Conservation (phyloP, 1,284 basidiomycete species). For the Trichosporon ovoides region DNA sequence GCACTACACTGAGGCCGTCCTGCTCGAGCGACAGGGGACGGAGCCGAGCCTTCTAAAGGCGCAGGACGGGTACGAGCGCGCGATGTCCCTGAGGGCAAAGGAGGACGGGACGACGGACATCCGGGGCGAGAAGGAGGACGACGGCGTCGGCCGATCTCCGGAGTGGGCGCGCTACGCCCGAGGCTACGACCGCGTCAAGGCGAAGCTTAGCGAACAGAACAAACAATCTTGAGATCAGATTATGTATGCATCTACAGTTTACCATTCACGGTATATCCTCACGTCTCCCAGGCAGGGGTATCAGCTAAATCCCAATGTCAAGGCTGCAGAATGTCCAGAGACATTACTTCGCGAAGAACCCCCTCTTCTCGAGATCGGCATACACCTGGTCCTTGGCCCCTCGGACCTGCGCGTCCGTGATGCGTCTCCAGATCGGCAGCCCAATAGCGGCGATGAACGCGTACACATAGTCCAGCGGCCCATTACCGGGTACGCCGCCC, state of each 20-base stretch:
- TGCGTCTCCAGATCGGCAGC: conserved; percentile 48
- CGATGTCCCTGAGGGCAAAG: conserved; percentile 45
- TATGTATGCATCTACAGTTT: conserved; percentile 5
- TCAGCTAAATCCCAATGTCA: no score
- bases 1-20: conserved; percentile 44
- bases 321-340: no score
- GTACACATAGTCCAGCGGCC: conserved; percentile 56
- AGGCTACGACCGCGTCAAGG: conserved; percentile 38
- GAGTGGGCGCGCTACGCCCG: conserved; percentile 44
- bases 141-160: conserved; percentile 29
- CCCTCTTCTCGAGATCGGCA: conserved; percentile 26
- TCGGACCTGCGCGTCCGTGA: conserved; percentile 32
- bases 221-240: no score
- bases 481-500: conserved; percentile 63
- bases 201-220: conserved; percentile 24
- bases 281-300: no score
- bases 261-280: no score
- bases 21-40: conserved; percentile 53
- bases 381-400: conserved; percentile 19
- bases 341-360: conserved; percentile 11
- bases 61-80: conserved; percentile 56
- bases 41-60: conserved; percentile 54
- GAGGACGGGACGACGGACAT: conserved; percentile 54
- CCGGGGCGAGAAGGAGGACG: conserved; percentile 52
- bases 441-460: conserved; percentile 47